Evolutionary conservation across 1,139 yeast genomes (phyloP).

Genomic region (Saccharomyces hybrid): DNA sequence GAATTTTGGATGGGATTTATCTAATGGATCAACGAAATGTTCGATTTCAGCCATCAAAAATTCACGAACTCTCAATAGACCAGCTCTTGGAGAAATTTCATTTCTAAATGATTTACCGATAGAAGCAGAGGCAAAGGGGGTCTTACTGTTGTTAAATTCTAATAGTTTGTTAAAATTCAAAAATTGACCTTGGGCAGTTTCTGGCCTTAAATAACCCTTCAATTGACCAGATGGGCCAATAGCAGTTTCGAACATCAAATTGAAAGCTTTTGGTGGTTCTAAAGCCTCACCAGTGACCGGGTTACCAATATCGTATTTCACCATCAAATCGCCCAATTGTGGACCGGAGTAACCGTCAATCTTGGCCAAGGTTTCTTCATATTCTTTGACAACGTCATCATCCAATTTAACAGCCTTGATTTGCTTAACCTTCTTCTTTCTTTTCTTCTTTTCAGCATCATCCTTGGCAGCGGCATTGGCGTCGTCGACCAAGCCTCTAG

Average conservation of each 20-base stretch:
- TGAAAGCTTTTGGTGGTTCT: constrained; percentile 90
- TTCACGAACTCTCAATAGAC: constrained; percentile 94
- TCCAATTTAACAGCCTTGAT: constrained; percentile 82
- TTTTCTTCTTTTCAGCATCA: constrained; percentile 66
- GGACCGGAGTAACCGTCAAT: constrained; percentile 94
- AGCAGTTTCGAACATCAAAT: constrained; percentile 97
- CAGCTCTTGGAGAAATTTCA: constrained; percentile 97
- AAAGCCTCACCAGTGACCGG: constrained; percentile 83
- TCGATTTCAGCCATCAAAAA: constrained; percentile 99
- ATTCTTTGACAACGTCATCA: constrained; percentile 69
- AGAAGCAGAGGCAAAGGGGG: constrained; percentile 98
- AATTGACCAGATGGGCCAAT: constrained; percentile 97
- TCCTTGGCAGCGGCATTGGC: constrained; percentile 58
- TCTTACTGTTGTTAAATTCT: constrained; percentile 89
- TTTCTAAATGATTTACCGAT: constrained; percentile 98
- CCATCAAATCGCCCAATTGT: constrained; percentile 81
- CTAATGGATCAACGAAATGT: constrained; percentile 89
- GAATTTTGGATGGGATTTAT: constrained; percentile 78
- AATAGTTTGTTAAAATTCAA: constrained; percentile 87
- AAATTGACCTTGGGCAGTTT: constrained; percentile 99
- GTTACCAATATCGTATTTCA: constrained; percentile 72
- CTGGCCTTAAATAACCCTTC: constrained; percentile 95
- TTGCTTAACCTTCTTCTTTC: constrained; percentile 95
- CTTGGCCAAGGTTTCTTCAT: constrained; percentile 73
- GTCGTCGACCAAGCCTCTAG: constrained; percentile 62